phyloP scores from a whole-genome alignment of 805 yeast genomes.

The Cyberlindnera mississippiensis region DNA sequence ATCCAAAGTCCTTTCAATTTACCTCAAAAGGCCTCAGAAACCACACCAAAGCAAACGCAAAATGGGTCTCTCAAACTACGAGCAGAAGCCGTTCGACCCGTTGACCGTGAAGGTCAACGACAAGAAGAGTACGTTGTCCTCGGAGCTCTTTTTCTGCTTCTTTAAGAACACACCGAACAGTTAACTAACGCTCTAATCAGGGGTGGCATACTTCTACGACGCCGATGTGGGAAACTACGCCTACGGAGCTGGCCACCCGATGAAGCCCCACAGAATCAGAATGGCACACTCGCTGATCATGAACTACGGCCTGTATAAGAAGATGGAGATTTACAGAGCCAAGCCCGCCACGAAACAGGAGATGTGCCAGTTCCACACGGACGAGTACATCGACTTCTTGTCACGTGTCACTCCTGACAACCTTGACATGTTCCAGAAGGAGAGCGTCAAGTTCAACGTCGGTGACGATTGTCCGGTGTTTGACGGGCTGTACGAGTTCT shows the following conservation, averaged over 20 bases:
- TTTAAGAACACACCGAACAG: not conserved
- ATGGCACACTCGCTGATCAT: constrained; percentile 96
- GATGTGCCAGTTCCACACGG: constrained; percentile 97
- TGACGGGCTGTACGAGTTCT: constrained; percentile 72
- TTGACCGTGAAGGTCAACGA: constrained; percentile 52
- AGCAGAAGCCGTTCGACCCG: constrained; percentile 57
- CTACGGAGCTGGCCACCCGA: constrained; percentile 97
- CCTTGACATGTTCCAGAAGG: constrained; percentile 79
- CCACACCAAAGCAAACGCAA: no score
- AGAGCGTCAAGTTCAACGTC: constrained; percentile 87
- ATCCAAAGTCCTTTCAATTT: no score
- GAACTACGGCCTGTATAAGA: constrained; percentile 94
- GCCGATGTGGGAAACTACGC: constrained; percentile 97
- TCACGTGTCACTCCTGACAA: constrained; percentile 91
- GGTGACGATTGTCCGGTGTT: constrained; percentile 93
- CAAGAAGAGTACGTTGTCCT: constrained; percentile 39
- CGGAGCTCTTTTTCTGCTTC: no score
- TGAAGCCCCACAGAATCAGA: constrained; percentile 98
- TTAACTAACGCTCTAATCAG: constrained; percentile 18
- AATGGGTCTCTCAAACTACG: constrained; percentile 25
- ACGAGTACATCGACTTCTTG: constrained; percentile 91
- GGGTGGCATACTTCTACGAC: constrained; percentile 60
- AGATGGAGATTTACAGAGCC: constrained; percentile 91
- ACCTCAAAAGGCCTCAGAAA: no score
- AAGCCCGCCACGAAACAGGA: constrained; percentile 98